Percentiles rank a stretch among this genome's conserved stretches.
Conservation (phyloP, 495 filamentous ascomycete genomes). For the Emericellopsis terricola region DNA sequence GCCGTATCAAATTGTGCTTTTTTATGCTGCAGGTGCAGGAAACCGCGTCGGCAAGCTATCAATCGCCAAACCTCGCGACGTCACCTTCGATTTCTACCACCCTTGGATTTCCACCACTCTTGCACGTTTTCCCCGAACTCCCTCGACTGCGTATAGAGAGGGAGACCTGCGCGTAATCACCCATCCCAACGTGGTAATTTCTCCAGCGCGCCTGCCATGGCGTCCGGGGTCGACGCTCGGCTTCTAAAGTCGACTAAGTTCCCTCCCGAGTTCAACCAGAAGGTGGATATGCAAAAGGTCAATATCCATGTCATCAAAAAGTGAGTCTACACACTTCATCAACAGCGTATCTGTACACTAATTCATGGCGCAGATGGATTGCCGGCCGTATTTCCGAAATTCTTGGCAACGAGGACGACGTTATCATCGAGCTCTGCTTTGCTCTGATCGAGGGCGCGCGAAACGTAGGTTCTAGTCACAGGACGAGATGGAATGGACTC, state of each 20-base stretch:
- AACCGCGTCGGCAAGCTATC: no score
- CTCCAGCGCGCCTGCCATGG: conserved; percentile 40
- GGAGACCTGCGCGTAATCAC: no score
- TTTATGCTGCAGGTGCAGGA: no score
- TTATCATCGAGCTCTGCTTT: conserved; percentile 85
- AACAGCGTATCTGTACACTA: background rate
- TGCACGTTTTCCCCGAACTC: no score
- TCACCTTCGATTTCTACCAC: no score
- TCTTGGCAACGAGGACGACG: conserved; percentile 79
- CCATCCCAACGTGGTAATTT: no score
- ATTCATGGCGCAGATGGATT: conserved; percentile 55
- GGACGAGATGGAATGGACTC: no score
- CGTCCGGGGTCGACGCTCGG: conserved; percentile 66
- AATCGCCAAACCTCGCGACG: no score
- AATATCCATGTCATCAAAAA: conserved; percentile 96
- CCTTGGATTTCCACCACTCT: no score
- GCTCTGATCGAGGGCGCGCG: conserved; percentile 67
- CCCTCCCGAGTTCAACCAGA: conserved; percentile 79
- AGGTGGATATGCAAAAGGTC: conserved; percentile 95
- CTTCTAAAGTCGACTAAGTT: conserved; percentile 82
- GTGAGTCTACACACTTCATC: conserved; percentile 24
- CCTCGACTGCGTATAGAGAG: no score
- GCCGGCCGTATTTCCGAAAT: conserved; percentile 71
- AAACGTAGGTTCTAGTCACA: conserved; percentile 58
- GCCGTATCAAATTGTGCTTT: no score